Conservation (phyloP, 2,329 filamentous ascomycete species). For the Cladosporium sp. region DNA sequence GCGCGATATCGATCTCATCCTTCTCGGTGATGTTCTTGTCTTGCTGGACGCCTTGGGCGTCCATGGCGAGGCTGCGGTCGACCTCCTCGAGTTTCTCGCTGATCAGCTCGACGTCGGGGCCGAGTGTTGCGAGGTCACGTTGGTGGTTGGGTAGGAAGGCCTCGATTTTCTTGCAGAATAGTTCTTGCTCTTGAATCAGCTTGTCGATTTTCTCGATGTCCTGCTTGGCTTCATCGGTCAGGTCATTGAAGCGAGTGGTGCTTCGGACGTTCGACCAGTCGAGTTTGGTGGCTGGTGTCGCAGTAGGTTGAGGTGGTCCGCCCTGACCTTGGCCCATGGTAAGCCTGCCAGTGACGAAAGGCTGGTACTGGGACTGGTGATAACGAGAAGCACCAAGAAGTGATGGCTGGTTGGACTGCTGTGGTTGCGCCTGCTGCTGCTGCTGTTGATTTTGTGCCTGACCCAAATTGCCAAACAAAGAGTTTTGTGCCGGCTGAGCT, state of each 20-base stretch:
- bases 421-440: conserved; percentile 28
- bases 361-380: conserved; percentile 16
- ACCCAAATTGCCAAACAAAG: conserved; percentile 22
- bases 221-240: conserved; percentile 74
- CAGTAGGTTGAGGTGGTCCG: conserved; percentile 36
- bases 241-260: conserved; percentile 88
- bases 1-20: conserved; percentile 65
- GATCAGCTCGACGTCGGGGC: conserved; percentile 62
- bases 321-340: conserved; percentile 48
- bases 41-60: conserved; percentile 56
- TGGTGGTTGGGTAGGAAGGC: conserved; percentile 60
- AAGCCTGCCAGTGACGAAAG: conserved; percentile 30
- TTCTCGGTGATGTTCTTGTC: conserved; percentile 56
- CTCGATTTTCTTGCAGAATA: conserved; percentile 70
- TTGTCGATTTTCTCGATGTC: conserved; percentile 74
- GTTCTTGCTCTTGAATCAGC: conserved; percentile 74
- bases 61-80: conserved; percentile 59
- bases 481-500: conserved; percentile 15
- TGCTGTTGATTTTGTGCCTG: conserved; percentile 12
- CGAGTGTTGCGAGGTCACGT: conserved; percentile 60
- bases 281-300: conserved; percentile 65
- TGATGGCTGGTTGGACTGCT: conserved; percentile 21
- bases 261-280: conserved; percentile 74
- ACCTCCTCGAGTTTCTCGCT: conserved; percentile 59
- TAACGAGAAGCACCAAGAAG: conserved; percentile 24